Conservation (phyloP, 2,329 filamentous ascomycete species). For the Helicocarpus griseus region DNA sequence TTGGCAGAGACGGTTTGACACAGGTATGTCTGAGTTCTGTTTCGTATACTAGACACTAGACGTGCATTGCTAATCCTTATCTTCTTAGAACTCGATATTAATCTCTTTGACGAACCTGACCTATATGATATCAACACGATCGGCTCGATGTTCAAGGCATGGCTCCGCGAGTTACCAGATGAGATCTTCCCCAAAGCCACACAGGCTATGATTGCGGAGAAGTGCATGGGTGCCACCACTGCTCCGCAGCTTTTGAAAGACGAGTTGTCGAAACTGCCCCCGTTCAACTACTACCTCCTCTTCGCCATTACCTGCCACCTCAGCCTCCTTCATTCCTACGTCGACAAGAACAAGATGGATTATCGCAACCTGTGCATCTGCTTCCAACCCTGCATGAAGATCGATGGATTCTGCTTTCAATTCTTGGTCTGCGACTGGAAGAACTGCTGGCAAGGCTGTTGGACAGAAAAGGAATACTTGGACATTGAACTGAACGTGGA, state of each 20-base stretch:
- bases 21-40: slow-evolving; percentile 43
- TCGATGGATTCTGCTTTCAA: slow-evolving; percentile 89
- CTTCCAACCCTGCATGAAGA: slow-evolving; percentile 94
- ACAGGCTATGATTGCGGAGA: slow-evolving; percentile 68
- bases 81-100: slow-evolving; percentile 66
- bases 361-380: slow-evolving; percentile 93
- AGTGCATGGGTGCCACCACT: slow-evolving; percentile 67
- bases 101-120: slow-evolving; percentile 77
- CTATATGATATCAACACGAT: slow-evolving; percentile 96
- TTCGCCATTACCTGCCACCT: slow-evolving; percentile 97
- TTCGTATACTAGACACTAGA: background rate
- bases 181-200: slow-evolving; percentile 81
- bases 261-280: slow-evolving; percentile 85
- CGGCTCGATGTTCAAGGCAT: slow-evolving; percentile 90
- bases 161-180: slow-evolving; percentile 88
- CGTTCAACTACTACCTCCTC: slow-evolving; percentile 94
- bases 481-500: slow-evolving; percentile 42
- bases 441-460: slow-evolving; percentile 94
- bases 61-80: background rate
- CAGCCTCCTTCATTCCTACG: slow-evolving; percentile 79
- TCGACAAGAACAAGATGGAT: slow-evolving; percentile 97
- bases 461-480: slow-evolving; percentile 72
- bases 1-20: slow-evolving; percentile 86
- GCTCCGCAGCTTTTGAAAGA: slow-evolving; percentile 82
- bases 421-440: slow-evolving; percentile 94